Conservation (phyloP, 129 eudicot genomes). For the Flaveria trinervia region DNA sequence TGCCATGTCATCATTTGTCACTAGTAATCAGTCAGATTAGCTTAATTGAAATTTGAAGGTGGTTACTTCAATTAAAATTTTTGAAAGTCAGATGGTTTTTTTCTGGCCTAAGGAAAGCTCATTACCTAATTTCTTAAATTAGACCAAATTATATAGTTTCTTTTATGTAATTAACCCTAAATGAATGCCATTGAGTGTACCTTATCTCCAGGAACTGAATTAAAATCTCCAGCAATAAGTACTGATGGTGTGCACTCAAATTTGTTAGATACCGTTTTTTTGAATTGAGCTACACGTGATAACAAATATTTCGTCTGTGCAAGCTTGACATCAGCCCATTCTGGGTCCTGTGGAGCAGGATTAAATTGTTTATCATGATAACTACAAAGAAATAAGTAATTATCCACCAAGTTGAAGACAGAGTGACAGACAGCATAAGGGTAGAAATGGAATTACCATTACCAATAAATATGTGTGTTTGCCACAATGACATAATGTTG, state of each 20-base stretch:
- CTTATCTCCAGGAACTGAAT: conserved; percentile 92
- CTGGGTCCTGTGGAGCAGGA: conserved; percentile 66
- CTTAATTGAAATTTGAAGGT: background rate
- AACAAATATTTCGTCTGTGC: conserved; percentile 84
- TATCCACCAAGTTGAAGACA: background rate
- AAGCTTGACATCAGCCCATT: conserved; percentile 90
- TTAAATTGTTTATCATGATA: background rate
- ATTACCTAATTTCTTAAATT: background rate
- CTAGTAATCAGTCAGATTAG: background rate
- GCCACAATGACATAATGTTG: conserved; percentile 68
- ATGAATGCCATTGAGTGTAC: conserved; percentile 32
- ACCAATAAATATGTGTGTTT: conserved; percentile 90
- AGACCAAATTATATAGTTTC: background rate
- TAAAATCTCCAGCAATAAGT: conserved; percentile 88
- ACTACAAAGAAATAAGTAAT: background rate
- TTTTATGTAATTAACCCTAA: background rate
- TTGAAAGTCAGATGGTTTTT: background rate
- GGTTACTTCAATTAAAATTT: background rate
- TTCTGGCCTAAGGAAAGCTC: background rate
- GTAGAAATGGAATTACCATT: conserved; percentile 25
- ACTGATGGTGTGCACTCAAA: conserved; percentile 74
- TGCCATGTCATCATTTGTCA: background rate
- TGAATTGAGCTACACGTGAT: conserved; percentile 62
- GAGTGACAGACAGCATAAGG: background rate
- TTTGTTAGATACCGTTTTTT: conserved; percentile 45